Base-by-base conservation (phyloP, 768 basidiomycete genomes). In the Collybia sp. region DNA sequence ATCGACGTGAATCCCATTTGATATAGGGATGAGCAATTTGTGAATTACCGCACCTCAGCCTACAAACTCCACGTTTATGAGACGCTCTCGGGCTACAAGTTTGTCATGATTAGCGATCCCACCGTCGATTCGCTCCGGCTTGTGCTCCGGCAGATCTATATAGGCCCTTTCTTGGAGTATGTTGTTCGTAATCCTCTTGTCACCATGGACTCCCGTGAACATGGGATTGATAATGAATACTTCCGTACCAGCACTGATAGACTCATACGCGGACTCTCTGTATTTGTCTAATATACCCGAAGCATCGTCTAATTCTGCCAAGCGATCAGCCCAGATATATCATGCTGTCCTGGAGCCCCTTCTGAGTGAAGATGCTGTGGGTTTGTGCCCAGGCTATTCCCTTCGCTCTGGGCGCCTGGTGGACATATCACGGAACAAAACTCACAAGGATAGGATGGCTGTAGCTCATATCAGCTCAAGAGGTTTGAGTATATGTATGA, bases 1-100 rank as follows among this genome's bases (percentile, higher is more conserved):
- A 5, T 15, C 19, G 17, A 34, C 4, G 25, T 38, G 19, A 46
- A 19, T 41, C 53, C 13, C 40, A 37, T 44, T 42, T 43, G 32
- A 12, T 43, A 30, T 62, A 92, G 94, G 64, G 88, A 95, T 56
- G 95, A 97, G 66, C 79, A 85, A 50, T 96, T 97, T 66, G 82
- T 85, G 39, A 83, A 83, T 55, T 97, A 95, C 66, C 80, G 82
- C 54, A 98, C 96, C 2, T 90, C 92, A 17, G 69, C 85, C 2
- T 99, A 99, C 76, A 94, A 86, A 61, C 76, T 98, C 8, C 94
- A 98, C 65, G 71, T 95, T 45, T 95, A 85, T 66, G 93, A 95
- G 63, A 93, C 96, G 0, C 54, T 83, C 3, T 90, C 93, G 3
- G 88, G 91, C 12, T 96, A 92, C 80, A 93, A 93, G 61, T 95